These are phyloP conservation scores for Serendipita indica DNA, from an alignment of 768 basidiomycete species.

Conservation along the genomic window DNA sequence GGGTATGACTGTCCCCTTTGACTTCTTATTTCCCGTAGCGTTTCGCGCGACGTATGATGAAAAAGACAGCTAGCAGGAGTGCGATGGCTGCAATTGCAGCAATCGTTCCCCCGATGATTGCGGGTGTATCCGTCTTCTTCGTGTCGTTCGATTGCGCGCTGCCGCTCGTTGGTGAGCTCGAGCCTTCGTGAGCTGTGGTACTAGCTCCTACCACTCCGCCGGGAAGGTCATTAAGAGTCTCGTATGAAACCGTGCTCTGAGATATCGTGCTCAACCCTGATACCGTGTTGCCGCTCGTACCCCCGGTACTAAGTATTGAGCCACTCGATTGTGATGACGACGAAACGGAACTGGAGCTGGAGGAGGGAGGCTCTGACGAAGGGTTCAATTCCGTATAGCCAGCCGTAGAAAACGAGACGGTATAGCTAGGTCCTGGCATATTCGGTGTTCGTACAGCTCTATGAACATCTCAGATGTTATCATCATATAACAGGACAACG, in stretches of 20 bases:
- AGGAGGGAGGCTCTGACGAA: not conserved
- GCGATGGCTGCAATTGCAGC: not conserved
- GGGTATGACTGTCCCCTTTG: no score
- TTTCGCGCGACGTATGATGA: not conserved
- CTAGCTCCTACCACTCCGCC: no score
- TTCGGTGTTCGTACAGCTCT: not conserved
- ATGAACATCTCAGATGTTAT: not conserved
- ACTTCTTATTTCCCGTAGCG: no score
- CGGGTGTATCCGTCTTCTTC: not conserved
- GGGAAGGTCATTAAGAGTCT: no score
- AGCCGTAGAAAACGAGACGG: not conserved
- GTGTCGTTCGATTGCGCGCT: no score
- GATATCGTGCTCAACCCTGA: no score
- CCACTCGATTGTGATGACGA: not conserved
- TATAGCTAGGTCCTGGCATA: slow-evolving; percentile 5
- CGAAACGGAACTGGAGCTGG: not conserved
- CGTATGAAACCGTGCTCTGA: no score
- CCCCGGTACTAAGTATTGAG: not conserved
- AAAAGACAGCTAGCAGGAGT: not conserved
- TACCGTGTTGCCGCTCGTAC: not conserved
- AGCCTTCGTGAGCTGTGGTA: no score
- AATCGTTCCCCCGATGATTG: not conserved
- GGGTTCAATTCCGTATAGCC: not conserved
- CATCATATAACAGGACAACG: not conserved
- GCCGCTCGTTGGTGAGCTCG: no score